Conservation (phyloP, 2,329 filamentous ascomycete genomes). For the Didymella pinodella region DNA sequence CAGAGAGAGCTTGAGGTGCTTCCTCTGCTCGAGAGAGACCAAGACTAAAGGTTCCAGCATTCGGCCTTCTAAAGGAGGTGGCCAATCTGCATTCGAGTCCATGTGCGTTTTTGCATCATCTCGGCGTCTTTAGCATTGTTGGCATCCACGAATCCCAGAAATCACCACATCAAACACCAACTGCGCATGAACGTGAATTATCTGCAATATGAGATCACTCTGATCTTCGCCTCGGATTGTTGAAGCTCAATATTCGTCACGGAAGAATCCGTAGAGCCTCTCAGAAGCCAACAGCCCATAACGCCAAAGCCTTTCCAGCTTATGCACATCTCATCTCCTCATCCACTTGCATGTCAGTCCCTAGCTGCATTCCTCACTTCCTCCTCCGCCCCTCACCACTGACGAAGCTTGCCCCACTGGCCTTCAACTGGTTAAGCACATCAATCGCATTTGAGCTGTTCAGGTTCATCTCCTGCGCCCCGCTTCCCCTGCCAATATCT, state of each 20-base stretch:
- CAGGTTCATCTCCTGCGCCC: slow-evolving; percentile 37
- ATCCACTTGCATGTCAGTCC: neutral
- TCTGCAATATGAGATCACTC: neutral
- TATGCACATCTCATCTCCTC: neutral
- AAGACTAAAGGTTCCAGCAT: slow-evolving; percentile 1
- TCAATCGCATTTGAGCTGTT: slow-evolving; percentile 45
- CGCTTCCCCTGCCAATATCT: slow-evolving; percentile 52
- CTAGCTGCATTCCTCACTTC: slow-evolving; percentile 29
- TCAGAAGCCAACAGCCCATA: neutral
- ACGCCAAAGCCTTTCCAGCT: slow-evolving; percentile 1
- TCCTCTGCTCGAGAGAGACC: slow-evolving; percentile 69
- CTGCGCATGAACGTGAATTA: neutral
- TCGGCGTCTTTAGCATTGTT: neutral
- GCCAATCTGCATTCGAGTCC: neutral
- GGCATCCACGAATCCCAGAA: slow-evolving; percentile 3
- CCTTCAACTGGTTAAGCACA: slow-evolving; percentile 49
- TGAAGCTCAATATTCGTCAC: neutral
- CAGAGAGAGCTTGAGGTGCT: slow-evolving; percentile 75
- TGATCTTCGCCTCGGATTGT: neutral
- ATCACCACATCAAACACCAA: neutral
- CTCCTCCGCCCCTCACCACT: slow-evolving; percentile 45
- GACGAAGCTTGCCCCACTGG: slow-evolving; percentile 39
- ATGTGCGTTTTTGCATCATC: slow-evolving; percentile 9
- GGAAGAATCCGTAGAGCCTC: neutral
- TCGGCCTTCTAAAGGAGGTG: neutral